Evolutionary conservation across 768 basidiomycete species (phyloP).

Genomic region (Pulveroboletus sp.): DNA sequence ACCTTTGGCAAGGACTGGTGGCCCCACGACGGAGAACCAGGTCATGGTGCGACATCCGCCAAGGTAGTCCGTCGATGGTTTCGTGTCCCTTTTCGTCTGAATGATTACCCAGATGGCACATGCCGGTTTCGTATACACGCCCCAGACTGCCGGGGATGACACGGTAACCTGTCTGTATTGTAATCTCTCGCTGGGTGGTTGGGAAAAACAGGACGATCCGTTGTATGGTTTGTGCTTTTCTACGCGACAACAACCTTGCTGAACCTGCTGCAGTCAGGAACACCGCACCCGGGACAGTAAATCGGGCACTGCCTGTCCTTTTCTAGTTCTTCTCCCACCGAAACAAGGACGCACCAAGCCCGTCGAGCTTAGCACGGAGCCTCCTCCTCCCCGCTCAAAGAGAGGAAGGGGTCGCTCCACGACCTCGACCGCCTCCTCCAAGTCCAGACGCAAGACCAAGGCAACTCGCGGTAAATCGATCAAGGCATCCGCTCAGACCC

Average conservation of each 20-base stretch:
- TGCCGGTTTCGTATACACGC: constrained; percentile 84
- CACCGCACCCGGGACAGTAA: constrained; percentile 67
- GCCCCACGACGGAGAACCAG: constrained; percentile 63
- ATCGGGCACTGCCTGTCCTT: constrained; percentile 40
- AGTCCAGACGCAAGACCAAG: constrained; percentile 23
- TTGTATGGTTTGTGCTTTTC: constrained; percentile 48
- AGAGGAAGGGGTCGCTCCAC: constrained; percentile 21
- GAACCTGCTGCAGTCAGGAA: constrained; percentile 51
- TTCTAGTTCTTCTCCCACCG: constrained; percentile 31
- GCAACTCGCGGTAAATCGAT: constrained; percentile 19
- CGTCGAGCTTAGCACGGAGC: constrained; percentile 15
- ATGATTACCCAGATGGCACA: constrained; percentile 60
- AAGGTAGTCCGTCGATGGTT: constrained; percentile 43
- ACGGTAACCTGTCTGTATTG: constrained; percentile 87
- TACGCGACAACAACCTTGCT: constrained; percentile 1
- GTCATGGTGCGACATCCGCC: constrained; percentile 68
- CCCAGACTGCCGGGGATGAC: constrained; percentile 68
- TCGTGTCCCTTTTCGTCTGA: background rate
- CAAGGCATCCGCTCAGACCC: constrained; percentile 14
- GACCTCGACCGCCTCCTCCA: constrained; percentile 19
- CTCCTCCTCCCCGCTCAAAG: constrained; percentile 12
- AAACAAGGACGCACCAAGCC: constrained; percentile 36
- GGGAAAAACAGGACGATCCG: constrained; percentile 87
- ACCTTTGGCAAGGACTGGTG: constrained; percentile 76
- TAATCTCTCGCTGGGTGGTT: constrained; percentile 72